Base-by-base conservation (phyloP, 2,329 filamentous ascomycete species). In the Aspergillus hiratsukae region DNA sequence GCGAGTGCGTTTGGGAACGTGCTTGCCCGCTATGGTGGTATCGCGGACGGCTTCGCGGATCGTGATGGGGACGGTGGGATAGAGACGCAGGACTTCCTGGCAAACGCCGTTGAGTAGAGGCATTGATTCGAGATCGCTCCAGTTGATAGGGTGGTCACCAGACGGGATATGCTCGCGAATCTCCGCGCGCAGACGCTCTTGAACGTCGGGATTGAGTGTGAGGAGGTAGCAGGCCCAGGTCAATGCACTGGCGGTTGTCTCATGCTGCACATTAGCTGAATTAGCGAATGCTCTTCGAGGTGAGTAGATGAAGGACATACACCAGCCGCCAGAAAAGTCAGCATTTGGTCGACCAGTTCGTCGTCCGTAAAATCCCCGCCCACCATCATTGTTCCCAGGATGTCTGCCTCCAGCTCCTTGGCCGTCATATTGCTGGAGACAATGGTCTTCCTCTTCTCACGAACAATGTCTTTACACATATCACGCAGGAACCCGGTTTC, bases 91-190 rank as follows among this genome's bases (percentile, higher is more conserved):
- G 8, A 87, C 82, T 74, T 96, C 91, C 67, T 83, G 86, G 69
- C 87, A 86, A 10, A 95, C 85, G 28, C 89, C 90, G 68, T 90
- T 86, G 46, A 93, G 83, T 5, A 91, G 91, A 3, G 87, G 86
- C 69, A 93, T 81, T 52, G 79, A 79, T 74, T 94, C 89, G 59
- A 94, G 68, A 48, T 72, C 69, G 10, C 53, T 50, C 58, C 65
- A 64, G 14, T 64, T 66, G 55, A 73, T 65, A n/a, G 57, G 55
- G 28, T 56, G 55, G 8, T 65, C 59, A n/a, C 59, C 65, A 6
- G 75, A 74, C 4, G 80, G 75, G 6, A 83, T 76, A 1, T 74
- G 67, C 1, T 70, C 52, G 31, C 78, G 78, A 40, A 85, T 72
- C 59, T 84, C 82, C 2, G 75, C 69, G 2, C 82, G 79, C 1